Base-by-base conservation (phyloP, 148 eudicot species). In the Tetragonia tetragonoides region DNA sequence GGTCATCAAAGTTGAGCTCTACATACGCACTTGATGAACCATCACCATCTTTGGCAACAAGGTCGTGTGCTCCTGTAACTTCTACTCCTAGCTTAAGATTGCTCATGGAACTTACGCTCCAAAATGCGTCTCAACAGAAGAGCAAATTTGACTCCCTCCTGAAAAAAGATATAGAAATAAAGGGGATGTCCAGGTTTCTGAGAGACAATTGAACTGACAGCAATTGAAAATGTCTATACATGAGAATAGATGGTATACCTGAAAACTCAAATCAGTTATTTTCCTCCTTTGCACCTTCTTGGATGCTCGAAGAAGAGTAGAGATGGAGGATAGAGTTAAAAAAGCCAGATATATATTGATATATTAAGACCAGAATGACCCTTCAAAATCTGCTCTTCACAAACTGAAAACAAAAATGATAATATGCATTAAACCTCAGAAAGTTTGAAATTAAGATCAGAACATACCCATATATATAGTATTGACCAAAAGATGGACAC, bases 1-100 rank as follows among this genome's bases (percentile, higher is more conserved):
- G 98, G 74, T 73, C 84, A 67, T 92, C 93, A 59, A 94, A 94
- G 62, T 86, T 87, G 12, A 94, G 93, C 85, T 94, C 98, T 62
- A 94, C 97, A 79, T 57, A 90, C 38, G 95, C 72, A 73, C 70
- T 94, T 8, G 97, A 88, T 20, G 91, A 89, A 79, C 92, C 98
- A 59, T 92, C 89, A 34, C 90, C 90, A 21, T 92, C 95, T 85
- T 87, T 92, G 21, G 93, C 80, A 24, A 82, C 21, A 17, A 94
- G 90, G 71, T 85, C 91, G 75, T 94, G 90, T 42, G 97, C 98
- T n/a, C 91, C 87, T 37, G 83, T 90, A 21, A 94, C 97, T 79
- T 92, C 92, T 51, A 94, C 98, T 5, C 92, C 98, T 75, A 94
- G 87, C 90, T 94, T 94, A 74, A 86, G 83, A 73, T 86, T 93